Conservation (phyloP, 78 protist species). For the Isochrysis galbana region DNA sequence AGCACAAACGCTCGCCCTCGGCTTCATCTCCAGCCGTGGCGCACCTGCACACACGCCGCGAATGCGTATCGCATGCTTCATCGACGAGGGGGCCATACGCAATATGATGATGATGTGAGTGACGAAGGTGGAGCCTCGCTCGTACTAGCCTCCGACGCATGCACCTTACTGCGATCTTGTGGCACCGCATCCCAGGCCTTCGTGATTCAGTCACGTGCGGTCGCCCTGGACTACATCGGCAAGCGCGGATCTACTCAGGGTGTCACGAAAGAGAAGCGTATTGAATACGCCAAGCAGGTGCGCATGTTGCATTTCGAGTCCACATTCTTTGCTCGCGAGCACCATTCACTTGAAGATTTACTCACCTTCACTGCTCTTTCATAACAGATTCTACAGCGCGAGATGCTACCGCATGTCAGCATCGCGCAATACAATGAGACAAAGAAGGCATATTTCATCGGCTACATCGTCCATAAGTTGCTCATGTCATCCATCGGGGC, state of each 20-base stretch:
- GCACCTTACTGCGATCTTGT: too few relatives aligned
- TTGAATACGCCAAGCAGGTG: slow-evolving; percentile 66
- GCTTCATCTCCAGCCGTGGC: too few relatives aligned
- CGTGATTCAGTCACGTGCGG: too few relatives aligned
- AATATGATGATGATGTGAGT: too few relatives aligned
- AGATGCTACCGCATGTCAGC: slow-evolving; percentile 96
- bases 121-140: too few relatives aligned
- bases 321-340: background rate
- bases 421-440: slow-evolving; percentile 76
- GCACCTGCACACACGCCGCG: too few relatives aligned
- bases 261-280: slow-evolving; percentile 40
- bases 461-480: slow-evolving; percentile 61
- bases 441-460: slow-evolving; percentile 95
- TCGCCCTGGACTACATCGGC: slow-evolving; percentile 92
- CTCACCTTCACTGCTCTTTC: background rate
- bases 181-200: too few relatives aligned
- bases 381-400: slow-evolving; percentile 79
- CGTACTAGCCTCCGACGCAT: too few relatives aligned
- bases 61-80: too few relatives aligned
- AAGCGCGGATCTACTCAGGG: slow-evolving; percentile 58
- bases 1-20: too few relatives aligned
- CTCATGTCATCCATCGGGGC: slow-evolving; percentile 34
- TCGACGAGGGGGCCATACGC: too few relatives aligned
- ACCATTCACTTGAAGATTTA: background rate
- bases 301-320: background rate